phyloP scores from a whole-genome alignment of 148 eudicot species.

The Pouteria glomerata region DNA sequence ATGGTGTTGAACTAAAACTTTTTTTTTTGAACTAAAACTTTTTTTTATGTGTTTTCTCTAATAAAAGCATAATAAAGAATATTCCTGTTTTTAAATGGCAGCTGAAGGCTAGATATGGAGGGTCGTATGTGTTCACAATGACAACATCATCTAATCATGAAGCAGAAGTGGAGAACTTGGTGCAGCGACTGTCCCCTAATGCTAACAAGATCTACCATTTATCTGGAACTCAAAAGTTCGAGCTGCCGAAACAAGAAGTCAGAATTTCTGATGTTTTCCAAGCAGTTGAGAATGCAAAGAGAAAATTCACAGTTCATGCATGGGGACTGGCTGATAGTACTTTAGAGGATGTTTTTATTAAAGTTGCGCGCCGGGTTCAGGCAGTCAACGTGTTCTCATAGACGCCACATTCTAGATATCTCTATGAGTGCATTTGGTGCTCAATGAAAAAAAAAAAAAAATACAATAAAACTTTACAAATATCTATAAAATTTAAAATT shows the following conservation, averaged over 20 bases:
- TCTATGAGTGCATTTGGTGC: too few relatives aligned
- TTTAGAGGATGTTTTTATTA: conserved; percentile 69
- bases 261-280: conserved; percentile 50
- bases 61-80: too few relatives aligned
- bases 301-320: conserved; percentile 47
- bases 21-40: too few relatives aligned
- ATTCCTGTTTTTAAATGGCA: conserved; percentile 10
- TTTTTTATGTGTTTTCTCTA: too few relatives aligned
- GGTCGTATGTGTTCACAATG: conserved; percentile 55
- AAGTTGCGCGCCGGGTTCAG: conserved; percentile 49
- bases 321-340: conserved; percentile 76
- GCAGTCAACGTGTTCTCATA: conserved; percentile 34
- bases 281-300: conserved; percentile 53
- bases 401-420: too few relatives aligned
- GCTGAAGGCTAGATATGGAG: conserved; percentile 67
- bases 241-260: conserved; percentile 54
- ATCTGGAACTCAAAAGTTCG: conserved; percentile 60
- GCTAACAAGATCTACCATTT: conserved; percentile 63
- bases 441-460: too few relatives aligned
- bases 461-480: too few relatives aligned
- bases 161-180: conserved; percentile 46
- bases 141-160: conserved; percentile 46
- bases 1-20: too few relatives aligned
- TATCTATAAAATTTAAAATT: too few relatives aligned
- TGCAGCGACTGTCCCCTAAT: conserved; percentile 25